phyloP scores from a whole-genome alignment of 768 basidiomycete genomes.

The Lactifluus echinatus region DNA sequence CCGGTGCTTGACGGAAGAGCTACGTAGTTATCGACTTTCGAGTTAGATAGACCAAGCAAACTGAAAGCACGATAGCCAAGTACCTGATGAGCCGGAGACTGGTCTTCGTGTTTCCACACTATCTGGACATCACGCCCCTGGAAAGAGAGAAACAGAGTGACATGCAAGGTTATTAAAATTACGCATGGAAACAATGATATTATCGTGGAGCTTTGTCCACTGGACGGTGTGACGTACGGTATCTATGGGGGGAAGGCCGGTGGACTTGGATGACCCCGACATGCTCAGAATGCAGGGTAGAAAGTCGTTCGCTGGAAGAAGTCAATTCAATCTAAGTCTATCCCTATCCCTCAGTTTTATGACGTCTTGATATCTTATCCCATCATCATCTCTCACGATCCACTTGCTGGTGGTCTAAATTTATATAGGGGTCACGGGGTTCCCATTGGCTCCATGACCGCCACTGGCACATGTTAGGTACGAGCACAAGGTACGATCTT shows the following conservation, averaged over 20 bases:
- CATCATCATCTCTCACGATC: not conserved
- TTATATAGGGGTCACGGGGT: not conserved
- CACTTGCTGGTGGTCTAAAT: not conserved
- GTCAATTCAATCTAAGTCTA: not conserved
- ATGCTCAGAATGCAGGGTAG: constrained; percentile 10
- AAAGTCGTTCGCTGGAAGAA: not conserved
- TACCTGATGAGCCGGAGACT: constrained; percentile 85
- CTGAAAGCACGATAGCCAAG: not conserved
- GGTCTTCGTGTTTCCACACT: constrained; percentile 63
- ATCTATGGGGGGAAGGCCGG: constrained; percentile 32
- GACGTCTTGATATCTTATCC: not conserved
- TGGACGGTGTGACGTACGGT: constrained; percentile 28
- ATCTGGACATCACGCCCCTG: constrained; percentile 66
- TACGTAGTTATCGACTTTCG: constrained; percentile 26
- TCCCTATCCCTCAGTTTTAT: not conserved
- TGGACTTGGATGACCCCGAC: constrained; percentile 15
- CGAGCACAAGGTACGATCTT: not conserved
- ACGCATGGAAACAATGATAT: constrained; percentile 5
- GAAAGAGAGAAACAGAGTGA: too few relatives aligned
- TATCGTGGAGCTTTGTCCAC: constrained; percentile 16
- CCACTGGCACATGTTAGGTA: not conserved
- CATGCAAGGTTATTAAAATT: constrained; percentile 24
- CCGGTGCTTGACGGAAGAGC: constrained; percentile 69
- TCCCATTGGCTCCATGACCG: not conserved
- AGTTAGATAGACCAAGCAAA: not conserved